Base-by-base conservation (phyloP, 768 basidiomycete species). In the Macrocybe gigantea region DNA sequence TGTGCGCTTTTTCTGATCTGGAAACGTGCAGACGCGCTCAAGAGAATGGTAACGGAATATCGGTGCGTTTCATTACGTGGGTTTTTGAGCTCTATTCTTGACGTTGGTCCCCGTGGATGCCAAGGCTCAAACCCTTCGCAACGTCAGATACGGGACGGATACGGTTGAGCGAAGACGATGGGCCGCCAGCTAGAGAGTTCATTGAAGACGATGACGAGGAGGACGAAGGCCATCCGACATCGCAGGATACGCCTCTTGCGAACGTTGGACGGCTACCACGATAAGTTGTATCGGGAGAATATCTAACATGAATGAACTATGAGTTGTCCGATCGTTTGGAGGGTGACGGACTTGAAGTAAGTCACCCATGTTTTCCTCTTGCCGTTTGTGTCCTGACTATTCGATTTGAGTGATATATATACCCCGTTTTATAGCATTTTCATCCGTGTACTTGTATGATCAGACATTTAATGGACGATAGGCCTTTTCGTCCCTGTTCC, bases 161-260 rank as follows among this genome's bases (percentile, higher is more conserved):
- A 47, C 75, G 85, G 7, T 70, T 88, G 14, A 85, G 83, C 41
- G 73, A 78, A 56, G 85, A 88, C 53, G 83, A 86, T 45, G 82
- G 83, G 0, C 85, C 85, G 9, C 72, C 84, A n/a, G 75, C 83
- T n/a, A 67, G 70, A 11, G 80, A 82, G 46, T 86, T 86, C 51
- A 54, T 88, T 41, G 74, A 72, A 34, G 78, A 80, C 49, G 79
- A 78, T 32, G 73, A 78, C 41, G 80, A 81, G 40, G 82, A 77
- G 9, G 76, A 72, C 33, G 63, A 72, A 31, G 66, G 65, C 40
- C 51, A 56, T 22, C 14, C 63, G 29, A 42, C 51, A 10, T 49
- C 52, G 9, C 33, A 11, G 5, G 40, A 46, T 34, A 32, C 41
- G 33, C 22, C 22, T 10, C 14, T 39, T 9, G 29, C 46, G 22